Evolutionary conservation across 768 basidiomycete species (phyloP), one percentile per base, ranked within the genome.

Genomic region (Nevesoporus exiguus): DNA sequence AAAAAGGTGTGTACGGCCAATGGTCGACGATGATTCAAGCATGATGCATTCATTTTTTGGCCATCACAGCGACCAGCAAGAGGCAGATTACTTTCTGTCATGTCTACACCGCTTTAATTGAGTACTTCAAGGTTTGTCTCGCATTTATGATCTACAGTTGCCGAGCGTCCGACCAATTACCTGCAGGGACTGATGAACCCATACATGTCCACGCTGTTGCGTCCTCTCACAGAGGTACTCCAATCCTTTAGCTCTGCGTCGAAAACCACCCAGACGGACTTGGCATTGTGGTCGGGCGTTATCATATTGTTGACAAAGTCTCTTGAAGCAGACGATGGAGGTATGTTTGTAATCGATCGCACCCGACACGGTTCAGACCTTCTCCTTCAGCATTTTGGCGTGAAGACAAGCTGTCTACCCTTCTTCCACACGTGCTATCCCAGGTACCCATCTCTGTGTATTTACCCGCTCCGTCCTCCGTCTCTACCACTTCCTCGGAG

Each of bases 181-280:
- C 22, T 27, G 13, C 54, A 93, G 90, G 82, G 76, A 22, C 76
- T 98, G 63, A 93, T 98, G 82, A 90, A 86, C 15, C 92, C 95
- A 0, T 98, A 98, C 71, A 89, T 93, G 79, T 79, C 86, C 8
- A 85, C 86, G 70, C 69, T 93, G 42, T 67, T 93, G 37, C 77
- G 79, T 55, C 81, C 90, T 10, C 81, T 90, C 42, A 69, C 81
- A 43, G 83, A 87, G 42, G 70, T 82, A 2, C 75, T 98, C 34
- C 75, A 80, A 40, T 66, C 73, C 5, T 88, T 78, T 60, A 61
- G 71, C 13, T 54, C 71, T 13, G 71, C 66, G 4, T 50, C 47
- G 13, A 33, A 57, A 56, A 46, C 53, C 1, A 3, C 62, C 2
- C 27, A 68, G 39, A 62, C 71, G 22, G 68, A 80, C 66, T 62